A percentile compares a stretch with the other conserved stretches of the same genome.
phyloP scores from a whole-genome alignment of 345 rosid species.

The Brassica carinata region DNA sequence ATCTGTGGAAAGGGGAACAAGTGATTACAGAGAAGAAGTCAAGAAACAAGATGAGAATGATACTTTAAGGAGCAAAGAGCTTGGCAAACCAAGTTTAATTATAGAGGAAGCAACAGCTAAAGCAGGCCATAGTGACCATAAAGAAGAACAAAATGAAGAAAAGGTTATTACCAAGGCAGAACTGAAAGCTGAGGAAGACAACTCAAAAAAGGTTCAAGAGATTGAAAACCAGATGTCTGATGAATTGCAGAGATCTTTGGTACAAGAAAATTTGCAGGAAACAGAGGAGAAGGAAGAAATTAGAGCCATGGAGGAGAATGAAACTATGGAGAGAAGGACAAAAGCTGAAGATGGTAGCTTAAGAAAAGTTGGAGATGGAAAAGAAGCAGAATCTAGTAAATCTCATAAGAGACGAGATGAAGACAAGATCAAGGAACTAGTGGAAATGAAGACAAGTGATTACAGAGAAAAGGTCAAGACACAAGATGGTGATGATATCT shows the following conservation, averaged over 20 bases:
- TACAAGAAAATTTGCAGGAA: constrained; percentile 16
- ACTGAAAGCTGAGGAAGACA: constrained; percentile 1
- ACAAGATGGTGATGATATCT: not conserved
- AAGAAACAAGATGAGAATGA: constrained; percentile 12
- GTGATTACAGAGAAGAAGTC: constrained; percentile 12
- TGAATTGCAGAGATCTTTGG: constrained; percentile 5
- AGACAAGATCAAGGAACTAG: not conserved
- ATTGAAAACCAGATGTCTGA: not conserved
- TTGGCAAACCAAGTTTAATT: not conserved
- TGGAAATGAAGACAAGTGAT: constrained; percentile 2
- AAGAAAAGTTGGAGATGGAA: constrained; percentile 7
- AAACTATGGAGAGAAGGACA: not conserved
- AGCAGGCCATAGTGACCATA: not conserved
- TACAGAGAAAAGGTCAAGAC: constrained; percentile 14
- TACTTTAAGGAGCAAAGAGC: constrained; percentile 13
- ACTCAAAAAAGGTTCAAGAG: not conserved
- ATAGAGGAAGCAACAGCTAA: constrained; percentile 9
- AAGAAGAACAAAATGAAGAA: not conserved
- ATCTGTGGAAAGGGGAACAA: constrained; percentile 5
- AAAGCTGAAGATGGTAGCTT: constrained; percentile 14
- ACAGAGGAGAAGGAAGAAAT: not conserved
- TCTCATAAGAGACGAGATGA: not conserved
- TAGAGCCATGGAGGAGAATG: constrained; percentile 3
- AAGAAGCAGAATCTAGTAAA: not conserved
- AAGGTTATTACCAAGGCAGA: not conserved